phyloP scores from a whole-genome alignment of 2,329 filamentous ascomycete species.

The Talaromyces sp. region DNA sequence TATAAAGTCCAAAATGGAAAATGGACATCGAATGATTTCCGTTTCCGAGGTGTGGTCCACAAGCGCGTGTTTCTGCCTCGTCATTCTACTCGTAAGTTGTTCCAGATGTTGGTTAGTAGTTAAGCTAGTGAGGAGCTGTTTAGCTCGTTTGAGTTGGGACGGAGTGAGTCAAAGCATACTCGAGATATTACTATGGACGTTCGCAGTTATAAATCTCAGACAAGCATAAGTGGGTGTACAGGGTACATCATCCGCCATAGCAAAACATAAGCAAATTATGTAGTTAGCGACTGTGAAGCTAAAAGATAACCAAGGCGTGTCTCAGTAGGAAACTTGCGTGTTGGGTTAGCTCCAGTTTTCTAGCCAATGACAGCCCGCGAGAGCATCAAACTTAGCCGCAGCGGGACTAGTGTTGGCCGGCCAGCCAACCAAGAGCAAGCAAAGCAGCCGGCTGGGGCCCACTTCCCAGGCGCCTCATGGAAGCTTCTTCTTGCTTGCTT shows the following conservation, averaged over 20 bases:
- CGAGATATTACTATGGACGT: not conserved
- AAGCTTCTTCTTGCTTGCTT: slow-evolving; percentile 7
- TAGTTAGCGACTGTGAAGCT: not conserved
- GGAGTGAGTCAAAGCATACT: not conserved
- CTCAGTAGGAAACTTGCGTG: slow-evolving; percentile 9
- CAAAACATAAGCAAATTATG: not conserved
- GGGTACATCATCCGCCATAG: not conserved
- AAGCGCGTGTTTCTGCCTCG: slow-evolving; percentile 9
- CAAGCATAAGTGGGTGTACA: not conserved
- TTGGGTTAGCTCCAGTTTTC: not conserved
- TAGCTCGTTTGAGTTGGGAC: not conserved
- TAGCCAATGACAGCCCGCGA: not conserved
- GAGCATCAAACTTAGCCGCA: not conserved
- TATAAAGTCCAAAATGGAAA: not conserved
- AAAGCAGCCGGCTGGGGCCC: not conserved
- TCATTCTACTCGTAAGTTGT: slow-evolving; percentile 8
- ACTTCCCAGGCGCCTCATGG: slow-evolving; percentile 14
- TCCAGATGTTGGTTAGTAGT: not conserved
- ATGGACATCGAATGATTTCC: not conserved
- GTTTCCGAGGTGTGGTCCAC: not conserved
- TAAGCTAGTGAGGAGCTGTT: not conserved
- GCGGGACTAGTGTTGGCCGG: not conserved
- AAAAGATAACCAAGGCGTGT: slow-evolving; percentile 3
- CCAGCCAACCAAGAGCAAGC: not conserved
- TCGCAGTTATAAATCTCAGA: not conserved